Conservation (phyloP, 768 basidiomycete species). For the Tulasnella sp. region DNA sequence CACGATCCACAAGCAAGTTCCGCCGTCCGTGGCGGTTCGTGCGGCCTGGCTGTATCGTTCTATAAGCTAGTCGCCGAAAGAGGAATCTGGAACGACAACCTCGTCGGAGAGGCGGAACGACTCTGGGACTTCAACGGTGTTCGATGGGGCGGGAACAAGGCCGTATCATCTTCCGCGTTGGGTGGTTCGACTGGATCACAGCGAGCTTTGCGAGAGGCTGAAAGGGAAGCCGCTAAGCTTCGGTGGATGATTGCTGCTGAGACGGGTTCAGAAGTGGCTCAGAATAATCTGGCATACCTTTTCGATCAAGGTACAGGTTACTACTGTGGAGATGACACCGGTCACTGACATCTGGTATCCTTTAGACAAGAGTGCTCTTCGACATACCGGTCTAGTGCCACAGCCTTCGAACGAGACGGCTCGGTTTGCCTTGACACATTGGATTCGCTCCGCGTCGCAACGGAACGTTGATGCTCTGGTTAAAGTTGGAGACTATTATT, state of each 20-base stretch:
- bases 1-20: constrained; percentile 44
- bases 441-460: constrained; percentile 93
- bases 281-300: constrained; percentile 92
- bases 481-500: constrained; percentile 98
- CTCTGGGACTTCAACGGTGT: constrained; percentile 57
- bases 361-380: constrained; percentile 70
- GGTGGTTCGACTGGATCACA: not conserved
- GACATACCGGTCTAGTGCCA: constrained; percentile 68
- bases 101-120: constrained; percentile 77
- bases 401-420: constrained; percentile 84
- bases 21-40: constrained; percentile 57
- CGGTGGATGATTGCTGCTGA: constrained; percentile 97
- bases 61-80: constrained; percentile 91
- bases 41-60: constrained; percentile 88
- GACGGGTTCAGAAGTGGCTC: constrained; percentile 86
- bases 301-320: constrained; percentile 78
- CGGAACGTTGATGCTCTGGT: constrained; percentile 95
- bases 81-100: constrained; percentile 81
- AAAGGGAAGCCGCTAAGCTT: constrained; percentile 81
- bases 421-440: constrained; percentile 82
- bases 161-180: not conserved
- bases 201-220: constrained; percentile 54
- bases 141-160: constrained; percentile 38
- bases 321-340: not conserved
- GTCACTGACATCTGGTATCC: constrained; percentile 19